Evolutionary conservation across 1,139 yeast genomes (phyloP).

Genomic region (Pichia sp.): DNA sequence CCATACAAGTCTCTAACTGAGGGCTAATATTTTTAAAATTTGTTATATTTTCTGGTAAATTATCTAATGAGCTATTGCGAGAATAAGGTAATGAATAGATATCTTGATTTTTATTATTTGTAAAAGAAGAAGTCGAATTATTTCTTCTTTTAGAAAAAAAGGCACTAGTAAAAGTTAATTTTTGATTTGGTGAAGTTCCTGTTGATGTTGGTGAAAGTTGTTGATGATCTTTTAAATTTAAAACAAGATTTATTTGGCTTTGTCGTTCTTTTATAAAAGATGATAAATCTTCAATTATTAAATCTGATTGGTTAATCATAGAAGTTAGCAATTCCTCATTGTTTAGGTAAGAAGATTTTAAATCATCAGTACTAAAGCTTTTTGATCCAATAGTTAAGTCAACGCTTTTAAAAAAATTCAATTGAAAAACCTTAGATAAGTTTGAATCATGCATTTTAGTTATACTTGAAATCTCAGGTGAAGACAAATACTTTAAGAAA

Average conservation of each 20-base stretch:
- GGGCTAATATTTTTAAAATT: background rate
- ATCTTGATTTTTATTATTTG: background rate
- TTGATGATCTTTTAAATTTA: background rate
- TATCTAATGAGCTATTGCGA: slow-evolving; percentile 4
- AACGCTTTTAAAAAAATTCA: slow-evolving; percentile 29
- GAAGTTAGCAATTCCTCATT: slow-evolving; percentile 11
- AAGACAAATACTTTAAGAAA: slow-evolving; percentile 24
- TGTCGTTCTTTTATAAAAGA: slow-evolving; percentile 2
- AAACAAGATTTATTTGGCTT: slow-evolving; percentile 5
- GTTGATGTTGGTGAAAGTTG: background rate
- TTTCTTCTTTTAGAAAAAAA: slow-evolving; percentile 5
- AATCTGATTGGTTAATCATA: slow-evolving; percentile 6
- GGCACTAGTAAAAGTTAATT: background rate
- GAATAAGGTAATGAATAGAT: background rate
- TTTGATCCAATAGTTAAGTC: slow-evolving; percentile 17
- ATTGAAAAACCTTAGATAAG: slow-evolving; percentile 30
- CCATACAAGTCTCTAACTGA: slow-evolving; percentile 8
- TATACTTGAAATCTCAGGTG: slow-evolving; percentile 19
- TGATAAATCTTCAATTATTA: slow-evolving; percentile 9
- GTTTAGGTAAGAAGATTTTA: slow-evolving; percentile 9
- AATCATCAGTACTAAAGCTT: slow-evolving; percentile 15
- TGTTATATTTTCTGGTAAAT: slow-evolving; percentile 1
- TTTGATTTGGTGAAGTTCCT: background rate
- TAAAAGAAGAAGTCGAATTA: slow-evolving; percentile 1
- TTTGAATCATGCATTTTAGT: slow-evolving; percentile 30